These are phyloP conservation scores for Leccinum rimulosum DNA, from an alignment of 768 basidiomycete species.

Conservation along the genomic window DNA sequence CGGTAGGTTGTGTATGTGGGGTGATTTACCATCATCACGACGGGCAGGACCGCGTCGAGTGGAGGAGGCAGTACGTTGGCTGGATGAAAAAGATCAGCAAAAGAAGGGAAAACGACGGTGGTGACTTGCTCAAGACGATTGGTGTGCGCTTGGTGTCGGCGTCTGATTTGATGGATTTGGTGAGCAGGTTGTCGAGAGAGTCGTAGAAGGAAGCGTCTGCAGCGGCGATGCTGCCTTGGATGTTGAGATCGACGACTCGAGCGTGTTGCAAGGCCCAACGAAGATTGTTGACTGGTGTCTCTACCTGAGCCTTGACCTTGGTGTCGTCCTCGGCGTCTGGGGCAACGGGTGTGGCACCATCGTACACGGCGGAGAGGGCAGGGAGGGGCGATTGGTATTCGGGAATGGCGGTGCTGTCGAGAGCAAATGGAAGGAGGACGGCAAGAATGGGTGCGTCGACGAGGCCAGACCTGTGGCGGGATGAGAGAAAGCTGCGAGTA, in stretches of 20 bases:
- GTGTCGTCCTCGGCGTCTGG: conserved; percentile 19
- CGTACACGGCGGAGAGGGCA: conserved; percentile 57
- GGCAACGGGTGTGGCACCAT: conserved; percentile 40
- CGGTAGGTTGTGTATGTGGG: conserved; percentile 73
- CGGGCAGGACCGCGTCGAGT: conserved; percentile 64
- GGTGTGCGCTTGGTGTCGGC: conserved; percentile 40
- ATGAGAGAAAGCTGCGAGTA: neutral
- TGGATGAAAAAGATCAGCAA: conserved; percentile 29
- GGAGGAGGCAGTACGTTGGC: conserved; percentile 82
- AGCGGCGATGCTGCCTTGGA: conserved; percentile 50
- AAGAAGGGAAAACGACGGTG: neutral
- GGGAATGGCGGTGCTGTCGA: conserved; percentile 47
- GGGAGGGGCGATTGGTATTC: conserved; percentile 28
- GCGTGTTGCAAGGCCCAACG: conserved; percentile 64
- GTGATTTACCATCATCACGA: conserved; percentile 78
- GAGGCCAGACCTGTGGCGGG: conserved; percentile 18
- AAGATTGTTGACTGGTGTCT: conserved; percentile 51
- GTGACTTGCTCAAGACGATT: conserved; percentile 60
- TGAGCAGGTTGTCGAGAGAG: conserved; percentile 66
- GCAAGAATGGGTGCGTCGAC: conserved; percentile 47
- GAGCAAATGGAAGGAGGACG: conserved; percentile 57
- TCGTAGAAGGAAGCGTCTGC: conserved; percentile 55
- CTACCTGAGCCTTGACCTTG: conserved; percentile 23
- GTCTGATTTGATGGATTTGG: conserved; percentile 47
- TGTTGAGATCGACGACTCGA: conserved; percentile 67